Base-by-base conservation (phyloP, 331 rosid species). In the Erythrophleum ivorense region DNA sequence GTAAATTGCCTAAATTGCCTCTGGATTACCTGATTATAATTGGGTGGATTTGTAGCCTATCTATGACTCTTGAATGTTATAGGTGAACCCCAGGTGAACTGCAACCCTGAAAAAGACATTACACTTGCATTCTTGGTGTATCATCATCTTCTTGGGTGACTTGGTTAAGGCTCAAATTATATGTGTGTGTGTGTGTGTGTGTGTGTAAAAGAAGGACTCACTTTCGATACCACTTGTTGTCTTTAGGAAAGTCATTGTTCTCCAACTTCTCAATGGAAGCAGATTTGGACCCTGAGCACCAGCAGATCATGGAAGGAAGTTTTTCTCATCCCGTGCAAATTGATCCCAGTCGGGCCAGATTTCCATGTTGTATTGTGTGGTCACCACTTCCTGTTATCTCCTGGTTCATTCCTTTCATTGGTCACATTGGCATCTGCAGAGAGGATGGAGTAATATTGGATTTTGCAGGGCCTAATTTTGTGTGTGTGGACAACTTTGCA, bases 381-480 rank as follows among this genome's bases (percentile, higher is more conserved):
- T 88, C 99, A 24, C 98, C 98, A 75, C 94, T 96, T 90, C 99
- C 98, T 48, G 91, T 94, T 62, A 86, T 96, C 72, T 94, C 99
- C 0, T 96, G 99, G 97, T 83, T 96, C 80, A 68, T 96, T 86
- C 97, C 99, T 82, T 94, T 91, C 80, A 88, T 96, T 38, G 99
- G 99, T 71, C 99, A 96, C 84, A 83, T 94, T 70, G 99, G 98
- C 77, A 96, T 96, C 64, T 92, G 97, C 87, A 91, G 98, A 81
- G 98, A 96, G 87, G 99, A 94, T 80, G 98, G 99, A 6, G 97
- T 96, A 19, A 91, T 96, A 78, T 85, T 96, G 91, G 98, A 96
- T 90, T 96, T 92, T 81, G 98, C 99, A 4, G 99, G 97, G 73
- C 99, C 99, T 70, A 96, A 92, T 88, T 96, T 78, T 78, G 97